phyloP scores from a whole-genome alignment of 2,329 filamentous ascomycete genomes.

The Thermomyces lanuginosus region DNA sequence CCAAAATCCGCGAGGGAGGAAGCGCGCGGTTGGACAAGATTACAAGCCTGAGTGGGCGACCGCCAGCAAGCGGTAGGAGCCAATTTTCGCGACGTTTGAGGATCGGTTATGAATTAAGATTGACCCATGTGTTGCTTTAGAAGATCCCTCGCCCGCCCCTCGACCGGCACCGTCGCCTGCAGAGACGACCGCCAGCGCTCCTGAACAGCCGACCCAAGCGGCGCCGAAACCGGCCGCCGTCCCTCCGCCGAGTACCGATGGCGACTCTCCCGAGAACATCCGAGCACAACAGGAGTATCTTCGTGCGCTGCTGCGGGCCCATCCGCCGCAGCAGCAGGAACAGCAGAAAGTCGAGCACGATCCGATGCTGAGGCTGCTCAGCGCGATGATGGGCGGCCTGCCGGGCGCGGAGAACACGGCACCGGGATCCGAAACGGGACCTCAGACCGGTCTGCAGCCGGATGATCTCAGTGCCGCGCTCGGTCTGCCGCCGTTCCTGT shows the following conservation, averaged over 20 bases:
- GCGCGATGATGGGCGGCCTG: constrained; percentile 19
- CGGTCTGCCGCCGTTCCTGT: constrained; percentile 24
- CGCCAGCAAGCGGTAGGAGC: constrained; percentile 22
- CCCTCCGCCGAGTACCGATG: constrained; percentile 11
- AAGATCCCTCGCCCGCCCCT: constrained; percentile 3
- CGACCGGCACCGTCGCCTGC: constrained; percentile 1
- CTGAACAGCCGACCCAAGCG: constrained; percentile 13
- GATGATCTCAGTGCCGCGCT: constrained; percentile 27
- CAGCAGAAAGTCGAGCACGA: constrained; percentile 13
- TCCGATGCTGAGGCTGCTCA: constrained; percentile 22
- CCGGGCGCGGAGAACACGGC: constrained; percentile 8
- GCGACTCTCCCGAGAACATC: constrained; percentile 17
- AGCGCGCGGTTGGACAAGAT: constrained; percentile 46
- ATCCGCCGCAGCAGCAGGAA: constrained; percentile 9
- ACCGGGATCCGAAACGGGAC: constrained; percentile 6
- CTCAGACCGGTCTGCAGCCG: constrained; percentile 8
- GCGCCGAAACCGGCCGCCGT: constrained; percentile 1
- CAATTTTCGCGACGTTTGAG: neutral
- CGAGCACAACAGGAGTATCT: constrained; percentile 12
- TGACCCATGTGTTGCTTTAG: constrained; percentile 1
- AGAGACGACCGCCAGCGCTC: constrained; percentile 13
- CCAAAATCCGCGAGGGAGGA: constrained; percentile 44
- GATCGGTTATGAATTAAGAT: constrained; percentile 1
- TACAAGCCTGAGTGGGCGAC: constrained; percentile 40
- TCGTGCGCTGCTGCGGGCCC: constrained; percentile 11